A percentile compares a stretch with the other conserved stretches of the same genome.
Conservation (phyloP, 768 basidiomycete species). For the Suillus spraguei region DNA sequence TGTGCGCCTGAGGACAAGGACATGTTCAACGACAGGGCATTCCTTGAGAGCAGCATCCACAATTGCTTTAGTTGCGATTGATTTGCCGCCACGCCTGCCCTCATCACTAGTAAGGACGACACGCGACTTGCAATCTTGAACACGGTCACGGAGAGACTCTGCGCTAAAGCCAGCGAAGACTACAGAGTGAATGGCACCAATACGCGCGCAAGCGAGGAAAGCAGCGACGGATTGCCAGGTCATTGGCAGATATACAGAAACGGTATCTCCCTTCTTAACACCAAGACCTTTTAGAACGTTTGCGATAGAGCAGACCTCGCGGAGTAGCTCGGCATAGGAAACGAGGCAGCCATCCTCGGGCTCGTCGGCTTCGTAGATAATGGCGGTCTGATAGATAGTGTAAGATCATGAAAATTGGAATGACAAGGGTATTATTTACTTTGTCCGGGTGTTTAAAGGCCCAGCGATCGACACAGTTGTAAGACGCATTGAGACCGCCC, state of each 20-base stretch:
- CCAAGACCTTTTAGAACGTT: constrained; percentile 91
- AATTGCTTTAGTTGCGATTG: constrained; percentile 92
- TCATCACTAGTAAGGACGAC: constrained; percentile 98
- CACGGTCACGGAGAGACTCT: constrained; percentile 91
- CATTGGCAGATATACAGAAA: constrained; percentile 93
- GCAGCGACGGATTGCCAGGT: constrained; percentile 95
- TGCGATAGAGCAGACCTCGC: constrained; percentile 86
- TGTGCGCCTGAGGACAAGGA: constrained; percentile 86
- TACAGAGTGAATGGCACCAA: constrained; percentile 96
- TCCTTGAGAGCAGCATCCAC: constrained; percentile 89
- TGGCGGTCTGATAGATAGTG: constrained; percentile 64
- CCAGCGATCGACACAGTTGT: constrained; percentile 98
- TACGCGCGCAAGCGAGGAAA: constrained; percentile 96
- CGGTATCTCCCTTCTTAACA: constrained; percentile 93
- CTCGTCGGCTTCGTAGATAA: constrained; percentile 99
- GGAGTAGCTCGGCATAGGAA: constrained; percentile 83
- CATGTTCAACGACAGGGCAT: constrained; percentile 85
- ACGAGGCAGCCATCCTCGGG: constrained; percentile 77
- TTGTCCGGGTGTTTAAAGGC: constrained; percentile 88
- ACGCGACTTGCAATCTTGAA: constrained; percentile 83
- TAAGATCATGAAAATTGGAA: not conserved
- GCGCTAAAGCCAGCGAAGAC: constrained; percentile 97
- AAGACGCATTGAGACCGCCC: constrained; percentile 88
- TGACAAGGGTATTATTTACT: constrained; percentile 36
- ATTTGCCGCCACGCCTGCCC: constrained; percentile 90